Base-by-base conservation (phyloP, 2,329 filamentous ascomycete species). In the Aspergillus bombycis region DNA sequence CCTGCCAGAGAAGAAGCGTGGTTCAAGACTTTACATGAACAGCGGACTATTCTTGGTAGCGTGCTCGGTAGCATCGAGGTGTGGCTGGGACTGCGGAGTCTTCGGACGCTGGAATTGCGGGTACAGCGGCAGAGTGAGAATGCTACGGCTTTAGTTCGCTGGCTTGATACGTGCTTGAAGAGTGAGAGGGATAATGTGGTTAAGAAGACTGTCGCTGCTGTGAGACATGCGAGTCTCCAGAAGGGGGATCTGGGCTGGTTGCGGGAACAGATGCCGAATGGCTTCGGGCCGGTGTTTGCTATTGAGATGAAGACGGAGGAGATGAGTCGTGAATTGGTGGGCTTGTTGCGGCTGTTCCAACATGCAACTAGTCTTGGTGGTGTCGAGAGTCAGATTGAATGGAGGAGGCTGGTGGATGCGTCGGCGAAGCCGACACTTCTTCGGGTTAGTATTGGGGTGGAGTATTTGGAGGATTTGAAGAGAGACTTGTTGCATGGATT, bases 301-400 rank as follows among this genome's bases (percentile, higher is more conserved):
- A 82, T 97, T 23, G 84, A 85, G 64, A 82, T 92, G 79, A 85
- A 85, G 69, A 80, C 83, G 1, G 82, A 85, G 64, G 80, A 83
- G 0, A 75, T 85, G 57, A 93, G 94, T 2, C 86, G 84, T 68
- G 76, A 80, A 26, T 77, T 99, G 67, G 94, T 94, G 3, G 91
- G 89, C 72, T 91, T 91, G 77, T 78, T 98, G 75, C 74, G 82
- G 1, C 84, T 97, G 38, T 98, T 98, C 80, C 92, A 97, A 71
- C 95, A 99, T 78, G 94, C 94, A 2, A 99, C 95, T 1, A 96
- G 92, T 77, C 80, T 99, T 30, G 94, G 94, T 1, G 94, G 94
- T 8, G 93, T 98, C 19, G 95, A 98, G 84, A 96, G 92, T 74
- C 79, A 98, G 81, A 93, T 99, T 68, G 94, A 99, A 84, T 99